A percentile compares a stretch with the other conserved stretches of the same genome.
These are phyloP conservation scores for Breynia disticha DNA, from an alignment of 441 rosid genomes.

Conservation along the genomic window DNA sequence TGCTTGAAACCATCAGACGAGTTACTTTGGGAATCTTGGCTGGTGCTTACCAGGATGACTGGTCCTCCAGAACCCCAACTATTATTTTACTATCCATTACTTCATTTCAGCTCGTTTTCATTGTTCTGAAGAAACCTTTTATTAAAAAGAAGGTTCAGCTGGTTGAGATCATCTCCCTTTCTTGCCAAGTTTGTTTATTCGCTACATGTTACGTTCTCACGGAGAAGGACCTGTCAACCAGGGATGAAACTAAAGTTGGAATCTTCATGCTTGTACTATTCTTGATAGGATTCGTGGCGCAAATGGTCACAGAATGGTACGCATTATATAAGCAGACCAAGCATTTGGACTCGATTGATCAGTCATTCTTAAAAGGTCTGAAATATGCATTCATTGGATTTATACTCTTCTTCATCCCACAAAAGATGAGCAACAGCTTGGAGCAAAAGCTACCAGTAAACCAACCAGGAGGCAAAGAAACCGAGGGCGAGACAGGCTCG, in stretches of 20 bases:
- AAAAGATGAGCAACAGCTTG: slow-evolving; percentile 31
- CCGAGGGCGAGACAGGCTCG: slow-evolving; percentile 23
- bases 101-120: slow-evolving; percentile 78
- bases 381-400: slow-evolving; percentile 59
- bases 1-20: slow-evolving; percentile 56
- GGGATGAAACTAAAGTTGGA: slow-evolving; percentile 41
- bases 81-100: slow-evolving; percentile 50
- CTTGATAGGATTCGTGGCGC: slow-evolving; percentile 51
- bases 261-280: slow-evolving; percentile 56
- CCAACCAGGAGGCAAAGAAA: slow-evolving; percentile 23
- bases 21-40: slow-evolving; percentile 55
- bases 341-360: slow-evolving; percentile 39
- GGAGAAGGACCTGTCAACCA: slow-evolving; percentile 31
- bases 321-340: slow-evolving; percentile 61
- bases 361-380: slow-evolving; percentile 49
- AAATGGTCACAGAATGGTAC: slow-evolving; percentile 59
- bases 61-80: slow-evolving; percentile 42
- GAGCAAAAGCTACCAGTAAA: slow-evolving; percentile 35
- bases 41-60: slow-evolving; percentile 47
- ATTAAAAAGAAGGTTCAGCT: slow-evolving; percentile 81
- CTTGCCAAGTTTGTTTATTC: slow-evolving; percentile 52
- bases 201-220: slow-evolving; percentile 42
- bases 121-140: slow-evolving; percentile 85
- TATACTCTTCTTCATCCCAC: slow-evolving; percentile 41
- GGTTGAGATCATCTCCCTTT: slow-evolving; percentile 60